Conservation (phyloP, 2,329 filamentous ascomycete species). For the Phialocephala sp. region DNA sequence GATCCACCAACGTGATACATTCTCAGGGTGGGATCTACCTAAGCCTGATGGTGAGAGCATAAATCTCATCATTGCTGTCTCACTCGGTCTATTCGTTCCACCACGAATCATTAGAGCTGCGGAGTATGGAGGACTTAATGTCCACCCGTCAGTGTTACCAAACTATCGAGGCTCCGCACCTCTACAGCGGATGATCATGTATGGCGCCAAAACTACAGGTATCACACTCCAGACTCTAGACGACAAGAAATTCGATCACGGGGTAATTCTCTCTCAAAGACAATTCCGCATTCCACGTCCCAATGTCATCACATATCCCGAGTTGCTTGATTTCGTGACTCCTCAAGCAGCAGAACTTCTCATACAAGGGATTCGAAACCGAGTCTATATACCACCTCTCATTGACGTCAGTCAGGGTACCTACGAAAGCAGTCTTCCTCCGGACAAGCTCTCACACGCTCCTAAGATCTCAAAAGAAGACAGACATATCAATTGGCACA, state of each 20-base stretch:
- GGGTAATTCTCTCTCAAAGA: conserved; percentile 75
- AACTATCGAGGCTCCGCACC: conserved; percentile 87
- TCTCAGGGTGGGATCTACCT: conserved; percentile 78
- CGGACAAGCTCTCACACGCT: conserved; percentile 57
- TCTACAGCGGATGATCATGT: conserved; percentile 81
- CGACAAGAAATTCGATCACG: conserved; percentile 76
- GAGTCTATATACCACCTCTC: conserved; percentile 69
- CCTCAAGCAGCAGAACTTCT: conserved; percentile 74
- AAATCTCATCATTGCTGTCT: conserved; percentile 89
- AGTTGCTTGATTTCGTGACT: conserved; percentile 62
- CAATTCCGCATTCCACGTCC: conserved; percentile 58
- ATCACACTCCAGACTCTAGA: conserved; percentile 89
- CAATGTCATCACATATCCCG: conserved; percentile 50
- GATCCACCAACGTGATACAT: conserved; percentile 79
- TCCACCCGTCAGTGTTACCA: conserved; percentile 90
- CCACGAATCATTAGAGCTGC: conserved; percentile 71
- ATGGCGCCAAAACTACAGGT: conserved; percentile 65
- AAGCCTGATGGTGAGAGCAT: conserved; percentile 50
- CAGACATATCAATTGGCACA: conserved; percentile 64
- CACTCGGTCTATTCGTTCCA: conserved; percentile 91
- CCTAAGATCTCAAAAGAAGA: conserved; percentile 74
- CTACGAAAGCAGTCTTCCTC: conserved; percentile 17
- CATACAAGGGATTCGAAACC: conserved; percentile 63
- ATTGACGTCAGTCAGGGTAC: background rate
- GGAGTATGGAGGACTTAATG: conserved; percentile 86